A percentile compares a stretch with the other conserved stretches of the same genome.
phyloP scores from a whole-genome alignment of 163 green algal species.

The Chlorella variabilis region DNA sequence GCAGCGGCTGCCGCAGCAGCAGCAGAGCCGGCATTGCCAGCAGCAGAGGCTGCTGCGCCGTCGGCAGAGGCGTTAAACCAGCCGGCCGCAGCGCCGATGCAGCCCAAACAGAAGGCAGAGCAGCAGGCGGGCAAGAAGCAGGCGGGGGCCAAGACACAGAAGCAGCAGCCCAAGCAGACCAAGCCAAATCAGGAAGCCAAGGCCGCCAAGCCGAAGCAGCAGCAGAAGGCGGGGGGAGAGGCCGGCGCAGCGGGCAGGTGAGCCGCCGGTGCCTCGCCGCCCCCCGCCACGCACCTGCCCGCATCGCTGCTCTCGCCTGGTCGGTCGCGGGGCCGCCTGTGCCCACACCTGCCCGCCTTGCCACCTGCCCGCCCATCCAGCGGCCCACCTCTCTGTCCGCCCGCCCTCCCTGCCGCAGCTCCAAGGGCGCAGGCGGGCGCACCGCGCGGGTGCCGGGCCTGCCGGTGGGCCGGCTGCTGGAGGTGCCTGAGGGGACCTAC shows the following conservation, averaged over 20 bases:
- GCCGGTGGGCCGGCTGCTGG: not conserved
- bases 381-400: no score
- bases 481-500: slow-evolving; percentile 18
- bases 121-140: not conserved
- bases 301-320: no score
- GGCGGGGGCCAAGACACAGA: not conserved
- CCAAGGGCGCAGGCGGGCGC: no score
- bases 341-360: no score
- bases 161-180: not conserved
- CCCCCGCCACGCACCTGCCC: no score
- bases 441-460: no score
- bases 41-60: not conserved
- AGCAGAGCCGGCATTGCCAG: not conserved
- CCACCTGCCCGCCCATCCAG: no score
- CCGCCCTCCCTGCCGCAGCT: no score
- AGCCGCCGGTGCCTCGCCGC: no score
- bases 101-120: not conserved
- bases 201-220: not conserved
- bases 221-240: not conserved
- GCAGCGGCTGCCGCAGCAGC: not conserved
- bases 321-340: no score
- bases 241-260: not conserved
- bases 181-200: not conserved
- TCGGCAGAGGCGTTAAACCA: not conserved
- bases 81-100: not conserved